Conservation (phyloP, 352 stramenopile genomes). For the Phytophthora sansomeana region DNA sequence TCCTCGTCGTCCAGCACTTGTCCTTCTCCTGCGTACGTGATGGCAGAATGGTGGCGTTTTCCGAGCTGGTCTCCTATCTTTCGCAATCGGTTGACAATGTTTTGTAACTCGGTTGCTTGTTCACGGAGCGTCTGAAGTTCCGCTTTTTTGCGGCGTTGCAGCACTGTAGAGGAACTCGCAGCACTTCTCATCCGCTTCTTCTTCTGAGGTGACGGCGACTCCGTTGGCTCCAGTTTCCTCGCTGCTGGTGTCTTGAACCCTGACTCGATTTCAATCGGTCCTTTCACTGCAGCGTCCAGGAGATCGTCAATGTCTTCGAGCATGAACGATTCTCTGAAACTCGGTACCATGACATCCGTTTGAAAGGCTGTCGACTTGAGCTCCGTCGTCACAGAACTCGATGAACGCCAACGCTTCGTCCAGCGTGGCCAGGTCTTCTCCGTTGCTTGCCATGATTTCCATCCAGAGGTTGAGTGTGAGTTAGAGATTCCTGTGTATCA, state of each 20-base stretch:
- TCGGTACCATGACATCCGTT: not conserved
- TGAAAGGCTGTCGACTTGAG: not conserved
- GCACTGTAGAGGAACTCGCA: constrained; percentile 23
- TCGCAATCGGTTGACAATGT: constrained; percentile 1
- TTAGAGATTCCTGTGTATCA: too few species aligned
- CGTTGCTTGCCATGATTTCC: constrained; percentile 2
- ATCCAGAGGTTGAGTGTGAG: too few species aligned
- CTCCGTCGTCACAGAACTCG: constrained; percentile 6
- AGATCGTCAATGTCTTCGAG: constrained; percentile 19
- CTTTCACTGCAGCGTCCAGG: not conserved
- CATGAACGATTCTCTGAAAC: not conserved
- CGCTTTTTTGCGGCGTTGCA: constrained; percentile 23
- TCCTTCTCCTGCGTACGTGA: not conserved
- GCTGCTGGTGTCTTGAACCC: not conserved
- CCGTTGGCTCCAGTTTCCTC: not conserved
- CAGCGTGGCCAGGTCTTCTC: constrained; percentile 21
- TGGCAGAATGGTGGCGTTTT: not conserved
- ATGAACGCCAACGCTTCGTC: constrained; percentile 28
- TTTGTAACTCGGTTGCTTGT: constrained; percentile 11
- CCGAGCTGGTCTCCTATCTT: not conserved
- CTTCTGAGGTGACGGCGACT: constrained; percentile 3
- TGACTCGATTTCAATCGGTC: not conserved
- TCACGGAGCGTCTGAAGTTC: constrained; percentile 26
- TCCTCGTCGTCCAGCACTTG: not conserved
- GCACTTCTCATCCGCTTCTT: constrained; percentile 7